Evolutionary conservation across 257 asterid species (phyloP).

Genomic region (Ajuga chamaepitys): DNA sequence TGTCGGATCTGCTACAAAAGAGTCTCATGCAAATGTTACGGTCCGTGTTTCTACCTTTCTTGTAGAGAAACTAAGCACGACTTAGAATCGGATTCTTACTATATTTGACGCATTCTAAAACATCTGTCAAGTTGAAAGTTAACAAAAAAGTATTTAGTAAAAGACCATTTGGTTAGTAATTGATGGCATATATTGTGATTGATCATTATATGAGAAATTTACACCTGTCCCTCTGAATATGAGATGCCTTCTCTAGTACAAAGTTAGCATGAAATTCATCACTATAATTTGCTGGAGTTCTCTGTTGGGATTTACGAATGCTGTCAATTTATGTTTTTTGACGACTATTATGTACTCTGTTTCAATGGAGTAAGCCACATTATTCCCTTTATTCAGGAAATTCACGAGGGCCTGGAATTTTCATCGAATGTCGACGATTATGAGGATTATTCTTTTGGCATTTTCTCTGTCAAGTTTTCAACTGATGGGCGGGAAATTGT

Average conservation of each 20-base stretch:
- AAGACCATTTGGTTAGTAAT: too few relatives aligned
- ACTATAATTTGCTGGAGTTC: neutral
- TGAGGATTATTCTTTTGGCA: conserved; percentile 72
- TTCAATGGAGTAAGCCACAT: conserved; percentile 2
- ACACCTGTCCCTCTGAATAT: too few relatives aligned
- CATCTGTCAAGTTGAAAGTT: neutral
- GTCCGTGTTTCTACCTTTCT: conserved; percentile 34
- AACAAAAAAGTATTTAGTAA: too few relatives aligned
- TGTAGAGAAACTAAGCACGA: too few relatives aligned
- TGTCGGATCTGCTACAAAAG: conserved; percentile 66
- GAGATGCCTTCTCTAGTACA: neutral
- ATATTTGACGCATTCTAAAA: neutral
- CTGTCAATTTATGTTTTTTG: neutral
- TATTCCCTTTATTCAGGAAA: conserved; percentile 53
- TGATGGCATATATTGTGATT: too few relatives aligned
- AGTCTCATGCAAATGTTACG: conserved; percentile 80
- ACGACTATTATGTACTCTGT: neutral
- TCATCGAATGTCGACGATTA: conserved; percentile 44
- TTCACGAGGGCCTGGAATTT: conserved; percentile 88
- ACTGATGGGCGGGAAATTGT: conserved; percentile 89
- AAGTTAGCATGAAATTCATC: neutral
- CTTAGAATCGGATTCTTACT: neutral
- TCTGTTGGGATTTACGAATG: neutral
- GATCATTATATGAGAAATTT: too few relatives aligned
- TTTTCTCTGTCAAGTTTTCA: conserved; percentile 87